Conservation (phyloP, 306 rosid species). For the Fragaria ananassa region DNA sequence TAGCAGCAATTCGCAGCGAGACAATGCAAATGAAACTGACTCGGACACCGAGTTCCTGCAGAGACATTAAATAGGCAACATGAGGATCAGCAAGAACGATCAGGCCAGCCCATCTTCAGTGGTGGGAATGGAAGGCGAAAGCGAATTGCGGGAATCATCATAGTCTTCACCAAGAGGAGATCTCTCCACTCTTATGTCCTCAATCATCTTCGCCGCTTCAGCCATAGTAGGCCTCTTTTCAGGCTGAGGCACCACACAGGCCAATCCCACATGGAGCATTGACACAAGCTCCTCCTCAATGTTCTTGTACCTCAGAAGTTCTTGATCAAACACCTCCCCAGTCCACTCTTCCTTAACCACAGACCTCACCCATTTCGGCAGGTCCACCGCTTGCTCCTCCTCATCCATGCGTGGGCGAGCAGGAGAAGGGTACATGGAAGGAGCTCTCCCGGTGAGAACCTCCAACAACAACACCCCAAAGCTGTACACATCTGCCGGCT, state of each 20-base stretch:
- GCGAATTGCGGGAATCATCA: conserved; percentile 80
- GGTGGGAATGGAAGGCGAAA: conserved; percentile 85
- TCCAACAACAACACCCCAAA: conserved; percentile 85
- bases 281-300: conserved; percentile 96
- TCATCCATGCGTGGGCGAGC: conserved; percentile 39
- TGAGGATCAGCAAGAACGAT: background rate
- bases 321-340: conserved; percentile 92
- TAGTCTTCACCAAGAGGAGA: conserved; percentile 91
- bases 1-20: conserved; percentile 37
- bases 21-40: conserved; percentile 33
- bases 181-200: conserved; percentile 91
- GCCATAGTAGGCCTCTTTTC: conserved; percentile 93
- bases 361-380: conserved; percentile 88
- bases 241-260: conserved; percentile 65
- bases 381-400: conserved; percentile 57
- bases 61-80: background rate
- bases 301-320: conserved; percentile 85
- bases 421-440: conserved; percentile 70
- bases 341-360: conserved; percentile 99
- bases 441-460: conserved; percentile 80
- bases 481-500: conserved; percentile 79
- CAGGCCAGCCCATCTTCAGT: conserved; percentile 86
- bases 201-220: conserved; percentile 81
- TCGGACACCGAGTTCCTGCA: background rate
- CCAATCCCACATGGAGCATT: conserved; percentile 84